Percentiles rank a stretch among this genome's conserved stretches.
phyloP scores from a whole-genome alignment of 352 stramenopile species.

The Discostella stelligera region DNA sequence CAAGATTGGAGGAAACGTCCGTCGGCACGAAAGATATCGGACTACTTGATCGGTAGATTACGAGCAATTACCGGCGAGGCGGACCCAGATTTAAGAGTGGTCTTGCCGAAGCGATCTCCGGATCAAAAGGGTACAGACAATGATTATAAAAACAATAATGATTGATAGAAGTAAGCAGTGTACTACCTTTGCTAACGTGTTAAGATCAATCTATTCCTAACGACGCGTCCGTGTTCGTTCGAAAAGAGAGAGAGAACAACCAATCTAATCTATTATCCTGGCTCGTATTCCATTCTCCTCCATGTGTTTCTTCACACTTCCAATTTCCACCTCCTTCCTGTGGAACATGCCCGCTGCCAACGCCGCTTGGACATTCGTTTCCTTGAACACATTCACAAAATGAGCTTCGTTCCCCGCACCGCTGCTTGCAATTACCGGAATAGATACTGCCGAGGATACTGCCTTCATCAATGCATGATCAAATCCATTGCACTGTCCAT shows the following conservation, averaged over 20 bases:
- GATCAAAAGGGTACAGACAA: constrained; percentile 19
- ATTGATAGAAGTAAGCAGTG: neutral
- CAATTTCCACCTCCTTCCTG: constrained; percentile 93
- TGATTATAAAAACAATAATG: constrained; percentile 10
- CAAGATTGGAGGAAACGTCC: constrained; percentile 44
- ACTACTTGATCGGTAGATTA: constrained; percentile 45
- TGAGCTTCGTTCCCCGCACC: constrained; percentile 91
- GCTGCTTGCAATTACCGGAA: constrained; percentile 97
- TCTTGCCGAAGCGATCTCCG: constrained; percentile 41
- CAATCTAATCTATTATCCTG: constrained; percentile 27
- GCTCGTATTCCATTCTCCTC: constrained; percentile 59
- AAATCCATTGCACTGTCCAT: constrained; percentile 91
- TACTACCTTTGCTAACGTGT: neutral
- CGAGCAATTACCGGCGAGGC: constrained; percentile 39
- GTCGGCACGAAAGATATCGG: constrained; percentile 31
- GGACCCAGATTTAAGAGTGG: constrained; percentile 40
- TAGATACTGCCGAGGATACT: constrained; percentile 90
- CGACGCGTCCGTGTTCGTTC: neutral
- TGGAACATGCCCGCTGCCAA: constrained; percentile 99
- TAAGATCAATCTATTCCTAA: neutral
- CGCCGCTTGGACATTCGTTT: constrained; percentile 90
- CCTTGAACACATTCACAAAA: constrained; percentile 93
- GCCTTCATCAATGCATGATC: constrained; percentile 84
- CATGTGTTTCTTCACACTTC: constrained; percentile 91
- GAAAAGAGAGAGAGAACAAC: too few relatives aligned